Evolutionary conservation across 768 basidiomycete species (phyloP).

Genomic region (Pisolithus marmoratus): DNA sequence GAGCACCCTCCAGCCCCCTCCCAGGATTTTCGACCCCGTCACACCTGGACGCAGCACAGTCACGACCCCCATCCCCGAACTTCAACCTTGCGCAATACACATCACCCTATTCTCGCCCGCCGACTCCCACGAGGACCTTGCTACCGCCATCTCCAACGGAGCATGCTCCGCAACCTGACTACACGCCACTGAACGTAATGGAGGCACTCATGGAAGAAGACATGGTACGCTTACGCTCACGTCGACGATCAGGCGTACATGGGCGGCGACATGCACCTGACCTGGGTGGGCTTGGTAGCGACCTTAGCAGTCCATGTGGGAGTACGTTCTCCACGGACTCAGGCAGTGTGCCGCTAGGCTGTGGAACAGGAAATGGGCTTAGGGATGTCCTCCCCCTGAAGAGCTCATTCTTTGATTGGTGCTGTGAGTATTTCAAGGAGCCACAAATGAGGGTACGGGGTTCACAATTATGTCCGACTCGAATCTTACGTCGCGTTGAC

Average conservation of each 20-base stretch:
- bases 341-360: conserved; percentile 61
- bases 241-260: conserved; percentile 42
- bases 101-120: conserved; percentile 64
- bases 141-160: conserved; percentile 28
- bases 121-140: conserved; percentile 33
- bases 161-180: conserved; percentile 41
- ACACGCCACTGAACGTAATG: conserved; percentile 73
- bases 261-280: conserved; percentile 37
- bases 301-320: conserved; percentile 61
- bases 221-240: conserved; percentile 81
- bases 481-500: conserved; percentile 8
- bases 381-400: conserved; percentile 85
- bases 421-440: conserved; percentile 94
- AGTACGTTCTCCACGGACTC: conserved; percentile 79
- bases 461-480: background rate
- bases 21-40: conserved; percentile 12
- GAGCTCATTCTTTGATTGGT: conserved; percentile 94
- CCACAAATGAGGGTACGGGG: conserved; percentile 91
- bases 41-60: conserved; percentile 34
- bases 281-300: conserved; percentile 33
- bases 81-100: conserved; percentile 72
- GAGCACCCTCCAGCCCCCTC: conserved; percentile 32
- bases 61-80: conserved; percentile 73
- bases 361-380: conserved; percentile 77
- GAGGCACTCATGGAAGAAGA: conserved; percentile 91